These are phyloP conservation scores for Rubus idaeus DNA, from an alignment of 306 rosid species.

Conservation along the genomic window DNA sequence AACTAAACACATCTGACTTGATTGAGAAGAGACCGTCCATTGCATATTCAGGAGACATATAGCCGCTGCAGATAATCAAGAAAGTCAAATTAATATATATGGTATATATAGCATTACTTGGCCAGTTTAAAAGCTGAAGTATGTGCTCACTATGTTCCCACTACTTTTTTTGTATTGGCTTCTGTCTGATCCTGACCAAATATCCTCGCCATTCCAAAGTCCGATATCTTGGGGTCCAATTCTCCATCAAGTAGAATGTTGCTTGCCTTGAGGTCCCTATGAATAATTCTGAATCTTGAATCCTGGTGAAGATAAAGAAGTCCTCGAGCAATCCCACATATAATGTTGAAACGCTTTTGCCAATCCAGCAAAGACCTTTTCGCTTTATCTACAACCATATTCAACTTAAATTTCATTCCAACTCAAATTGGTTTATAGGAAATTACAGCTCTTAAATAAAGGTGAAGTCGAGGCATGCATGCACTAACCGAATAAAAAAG, in stretches of 20 bases:
- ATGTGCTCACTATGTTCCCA: conserved; percentile 77
- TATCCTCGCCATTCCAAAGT: conserved; percentile 81
- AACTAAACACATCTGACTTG: conserved; percentile 75
- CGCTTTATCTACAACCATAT: conserved; percentile 36
- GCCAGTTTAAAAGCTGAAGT: neutral
- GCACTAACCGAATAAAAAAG: conserved; percentile 57
- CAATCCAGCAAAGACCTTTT: conserved; percentile 40
- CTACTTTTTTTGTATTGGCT: conserved; percentile 68
- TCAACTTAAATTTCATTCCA: neutral
- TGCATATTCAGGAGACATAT: conserved; percentile 82
- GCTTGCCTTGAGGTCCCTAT: conserved; percentile 80
- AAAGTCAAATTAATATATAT: conserved; percentile 8
- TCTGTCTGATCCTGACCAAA: conserved; percentile 53
- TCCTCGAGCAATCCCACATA: conserved; percentile 72
- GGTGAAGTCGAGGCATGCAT: conserved; percentile 12
- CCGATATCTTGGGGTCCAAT: conserved; percentile 71
- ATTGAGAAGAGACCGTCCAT: conserved; percentile 71
- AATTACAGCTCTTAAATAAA: neutral
- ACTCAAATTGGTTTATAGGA: neutral
- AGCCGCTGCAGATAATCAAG: conserved; percentile 45
- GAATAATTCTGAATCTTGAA: conserved; percentile 70
- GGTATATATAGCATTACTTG: neutral
- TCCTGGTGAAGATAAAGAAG: conserved; percentile 80
- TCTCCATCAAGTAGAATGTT: conserved; percentile 63
- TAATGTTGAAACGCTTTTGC: conserved; percentile 55